Evolutionary conservation across 805 yeast genomes (phyloP).

Genomic region (Tetrapisispora namnaoensis): DNA sequence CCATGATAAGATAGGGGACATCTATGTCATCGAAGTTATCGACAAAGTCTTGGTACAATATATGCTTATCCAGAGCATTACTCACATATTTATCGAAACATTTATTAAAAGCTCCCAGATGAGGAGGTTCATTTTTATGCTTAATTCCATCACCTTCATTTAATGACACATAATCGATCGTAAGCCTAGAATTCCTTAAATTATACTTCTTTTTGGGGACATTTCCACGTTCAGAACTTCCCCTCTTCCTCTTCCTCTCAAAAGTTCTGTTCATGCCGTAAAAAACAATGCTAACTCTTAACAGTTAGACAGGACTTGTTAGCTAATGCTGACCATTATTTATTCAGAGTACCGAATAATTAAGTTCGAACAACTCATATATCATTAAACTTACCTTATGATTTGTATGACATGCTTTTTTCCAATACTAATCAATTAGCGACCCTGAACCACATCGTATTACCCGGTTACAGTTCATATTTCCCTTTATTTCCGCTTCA

Average conservation of each 20-base stretch:
- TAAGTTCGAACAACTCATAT: no score
- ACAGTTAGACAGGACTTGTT: no score
- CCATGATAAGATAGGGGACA: constrained; percentile 13
- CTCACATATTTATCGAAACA: constrained; percentile 14
- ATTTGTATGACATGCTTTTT: no score
- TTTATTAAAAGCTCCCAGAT: constrained; percentile 29
- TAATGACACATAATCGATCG: constrained; percentile 69
- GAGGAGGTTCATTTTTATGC: constrained; percentile 50
- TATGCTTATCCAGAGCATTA: constrained; percentile 9
- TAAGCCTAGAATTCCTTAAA: constrained; percentile 37
- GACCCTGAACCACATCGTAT: no score
- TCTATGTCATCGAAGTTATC: constrained; percentile 12
- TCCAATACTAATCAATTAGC: no score
- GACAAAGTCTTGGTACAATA: constrained; percentile 9
- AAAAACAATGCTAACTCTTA: no score
- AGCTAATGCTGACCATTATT: no score
- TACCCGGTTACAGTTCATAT: no score
- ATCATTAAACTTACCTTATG: no score
- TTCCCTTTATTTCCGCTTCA: no score
- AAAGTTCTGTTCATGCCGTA: no score
- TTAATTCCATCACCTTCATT: constrained; percentile 57
- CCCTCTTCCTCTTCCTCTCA: background rate
- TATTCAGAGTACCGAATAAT: no score
- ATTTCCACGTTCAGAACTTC: background rate
- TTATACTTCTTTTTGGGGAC: constrained; percentile 38